These are phyloP conservation scores for Aeschynomene evenia DNA, from an alignment of 306 rosid genomes.

Conservation along the genomic window DNA sequence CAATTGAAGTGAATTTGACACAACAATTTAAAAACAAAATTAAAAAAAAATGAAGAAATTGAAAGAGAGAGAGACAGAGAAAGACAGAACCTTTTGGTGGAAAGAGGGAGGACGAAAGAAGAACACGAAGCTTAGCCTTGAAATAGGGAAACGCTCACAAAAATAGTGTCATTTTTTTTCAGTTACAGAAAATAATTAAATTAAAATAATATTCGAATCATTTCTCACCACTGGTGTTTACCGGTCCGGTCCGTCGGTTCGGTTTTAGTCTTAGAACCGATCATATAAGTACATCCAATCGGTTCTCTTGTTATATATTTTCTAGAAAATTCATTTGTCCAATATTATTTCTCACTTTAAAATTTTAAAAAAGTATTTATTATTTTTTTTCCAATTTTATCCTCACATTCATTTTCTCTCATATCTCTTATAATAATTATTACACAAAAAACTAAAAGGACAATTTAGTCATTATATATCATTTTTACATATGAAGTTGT, in stretches of 20 bases:
- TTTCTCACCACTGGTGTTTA: background rate
- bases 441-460: no score
- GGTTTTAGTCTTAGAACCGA: no score
- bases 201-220: background rate
- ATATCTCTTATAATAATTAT: no score
- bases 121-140: constrained; percentile 1
- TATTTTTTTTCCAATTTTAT: no score
- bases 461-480: no score
- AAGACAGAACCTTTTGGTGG: background rate
- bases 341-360: no score
- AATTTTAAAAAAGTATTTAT: no score
- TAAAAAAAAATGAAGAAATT: background rate
- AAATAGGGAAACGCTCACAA: background rate
- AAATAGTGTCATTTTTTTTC: background rate
- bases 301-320: background rate
- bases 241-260: no score
- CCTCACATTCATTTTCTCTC: no score
- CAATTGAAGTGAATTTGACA: constrained; percentile 6
- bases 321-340: no score
- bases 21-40: background rate
- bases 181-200: background rate
- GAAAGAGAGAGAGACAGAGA: background rate
- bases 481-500: no score
- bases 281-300: no score
- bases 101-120: constrained; percentile 1